phyloP scores from a whole-genome alignment of 345 rosid species.

The Dipteronia sinensis region DNA sequence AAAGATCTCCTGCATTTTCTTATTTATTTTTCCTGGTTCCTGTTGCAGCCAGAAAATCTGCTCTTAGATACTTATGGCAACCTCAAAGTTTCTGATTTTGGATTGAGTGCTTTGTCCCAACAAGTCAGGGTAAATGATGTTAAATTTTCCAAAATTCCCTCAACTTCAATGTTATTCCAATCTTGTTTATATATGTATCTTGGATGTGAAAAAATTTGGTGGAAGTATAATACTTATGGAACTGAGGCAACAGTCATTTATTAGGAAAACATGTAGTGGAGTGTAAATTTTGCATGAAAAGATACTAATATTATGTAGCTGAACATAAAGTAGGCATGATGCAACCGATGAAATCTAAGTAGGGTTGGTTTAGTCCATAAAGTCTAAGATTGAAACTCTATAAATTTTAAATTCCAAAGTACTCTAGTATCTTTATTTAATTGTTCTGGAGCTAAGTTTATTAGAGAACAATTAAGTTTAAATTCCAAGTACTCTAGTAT shows the following conservation, averaged over 20 bases:
- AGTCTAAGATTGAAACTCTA: not conserved
- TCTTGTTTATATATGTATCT: not conserved
- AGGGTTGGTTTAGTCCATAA: not conserved
- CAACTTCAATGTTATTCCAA: not conserved
- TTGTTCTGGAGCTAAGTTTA: not conserved
- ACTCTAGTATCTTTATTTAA: not conserved
- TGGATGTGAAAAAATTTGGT: not conserved
- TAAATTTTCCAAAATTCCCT: not conserved
- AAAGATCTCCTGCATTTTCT: conserved; percentile 3
- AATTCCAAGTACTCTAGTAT: too few relatives aligned
- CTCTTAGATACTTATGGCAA: conserved; percentile 80
- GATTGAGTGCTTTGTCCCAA: conserved; percentile 92
- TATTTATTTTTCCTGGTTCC: conserved; percentile 19
- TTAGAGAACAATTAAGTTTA: not conserved
- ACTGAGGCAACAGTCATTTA: not conserved
- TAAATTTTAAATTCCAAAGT: not conserved
- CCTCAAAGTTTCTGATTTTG: conserved; percentile 97
- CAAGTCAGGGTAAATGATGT: conserved; percentile 80
- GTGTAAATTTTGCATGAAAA: not conserved
- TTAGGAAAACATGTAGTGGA: not conserved
- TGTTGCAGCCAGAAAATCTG: conserved; percentile 85
- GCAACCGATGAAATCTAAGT: not conserved
- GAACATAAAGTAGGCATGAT: not conserved
- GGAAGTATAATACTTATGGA: not conserved
- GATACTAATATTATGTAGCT: not conserved